Evolutionary conservation across 2,329 filamentous ascomycete genomes (phyloP).

Genomic region (Exserohilum turcica): DNA sequence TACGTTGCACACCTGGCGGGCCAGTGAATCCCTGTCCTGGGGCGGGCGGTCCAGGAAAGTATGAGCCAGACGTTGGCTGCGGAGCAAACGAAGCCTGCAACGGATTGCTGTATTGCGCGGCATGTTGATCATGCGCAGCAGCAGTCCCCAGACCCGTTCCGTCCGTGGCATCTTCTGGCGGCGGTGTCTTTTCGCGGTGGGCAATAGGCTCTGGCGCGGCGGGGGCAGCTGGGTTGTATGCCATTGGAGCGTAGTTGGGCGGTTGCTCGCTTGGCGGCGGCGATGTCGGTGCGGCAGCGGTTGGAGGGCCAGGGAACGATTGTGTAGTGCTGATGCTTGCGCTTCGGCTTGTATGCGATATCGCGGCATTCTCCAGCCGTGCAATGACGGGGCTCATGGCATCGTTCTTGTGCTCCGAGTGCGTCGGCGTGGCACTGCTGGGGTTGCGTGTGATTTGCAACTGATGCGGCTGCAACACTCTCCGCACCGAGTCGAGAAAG

Average conservation of each 20-base stretch:
- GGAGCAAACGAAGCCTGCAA: slow-evolving; percentile 42
- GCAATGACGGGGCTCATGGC: slow-evolving; percentile 73
- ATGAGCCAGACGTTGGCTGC: slow-evolving; percentile 43
- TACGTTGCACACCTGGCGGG: slow-evolving; percentile 39
- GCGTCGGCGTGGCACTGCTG: slow-evolving; percentile 47
- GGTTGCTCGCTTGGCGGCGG: slow-evolving; percentile 41
- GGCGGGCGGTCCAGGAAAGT: slow-evolving; percentile 51
- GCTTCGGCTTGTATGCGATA: slow-evolving; percentile 58
- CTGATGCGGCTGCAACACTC: slow-evolving; percentile 66
- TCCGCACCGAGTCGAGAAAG: slow-evolving; percentile 70
- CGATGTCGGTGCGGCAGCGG: slow-evolving; percentile 36
- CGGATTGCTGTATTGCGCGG: slow-evolving; percentile 38
- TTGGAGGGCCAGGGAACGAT: slow-evolving; percentile 47
- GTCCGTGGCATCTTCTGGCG: slow-evolving; percentile 67
- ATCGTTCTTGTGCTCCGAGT: slow-evolving; percentile 52
- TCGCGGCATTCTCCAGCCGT: slow-evolving; percentile 72
- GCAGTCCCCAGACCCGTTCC: slow-evolving; percentile 52
- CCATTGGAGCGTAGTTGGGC: slow-evolving; percentile 65
- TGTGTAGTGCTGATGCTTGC: slow-evolving; percentile 47
- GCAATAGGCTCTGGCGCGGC: slow-evolving; percentile 73
- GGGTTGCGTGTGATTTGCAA: slow-evolving; percentile 44
- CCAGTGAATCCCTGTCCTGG: slow-evolving; percentile 43
- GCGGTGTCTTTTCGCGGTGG: slow-evolving; percentile 79
- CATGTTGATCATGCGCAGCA: slow-evolving; percentile 48
- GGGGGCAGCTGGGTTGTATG: slow-evolving; percentile 80